Evolutionary conservation across 169 alveolate species (phyloP).

Genomic region (Plasmodium cynomolgi): DNA sequence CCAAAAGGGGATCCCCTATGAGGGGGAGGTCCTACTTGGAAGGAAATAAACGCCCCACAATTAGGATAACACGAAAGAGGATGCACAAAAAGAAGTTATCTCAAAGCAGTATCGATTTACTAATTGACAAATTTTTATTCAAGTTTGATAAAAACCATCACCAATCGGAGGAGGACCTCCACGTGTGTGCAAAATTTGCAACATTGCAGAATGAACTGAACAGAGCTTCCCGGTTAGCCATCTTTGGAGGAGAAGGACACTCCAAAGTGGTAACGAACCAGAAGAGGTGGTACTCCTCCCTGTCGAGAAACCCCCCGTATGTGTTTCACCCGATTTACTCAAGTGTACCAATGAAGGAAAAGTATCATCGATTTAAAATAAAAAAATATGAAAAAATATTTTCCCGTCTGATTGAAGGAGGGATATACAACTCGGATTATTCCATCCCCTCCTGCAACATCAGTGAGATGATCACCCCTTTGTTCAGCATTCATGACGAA

Average conservation of each 20-base stretch:
- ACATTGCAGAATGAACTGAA: constrained; percentile 17
- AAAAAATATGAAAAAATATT: constrained; percentile 58
- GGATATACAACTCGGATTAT: constrained; percentile 32
- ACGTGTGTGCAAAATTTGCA: not conserved
- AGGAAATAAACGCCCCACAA: not conserved
- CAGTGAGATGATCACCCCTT: not conserved
- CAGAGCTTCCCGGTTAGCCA: not conserved
- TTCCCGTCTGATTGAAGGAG: constrained; percentile 3
- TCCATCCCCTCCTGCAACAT: constrained; percentile 22
- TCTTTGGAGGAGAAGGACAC: not conserved
- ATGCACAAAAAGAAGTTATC: not conserved
- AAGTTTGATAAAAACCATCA: not conserved
- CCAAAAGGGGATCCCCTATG: not conserved
- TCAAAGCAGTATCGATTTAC: not conserved
- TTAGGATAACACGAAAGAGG: not conserved
- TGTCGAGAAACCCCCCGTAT: constrained; percentile 57
- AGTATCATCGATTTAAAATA: constrained; percentile 33
- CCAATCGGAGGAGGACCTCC: not conserved
- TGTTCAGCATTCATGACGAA: constrained; percentile 8
- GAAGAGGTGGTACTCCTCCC: constrained; percentile 6
- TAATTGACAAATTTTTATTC: not conserved
- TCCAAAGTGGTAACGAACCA: not conserved
- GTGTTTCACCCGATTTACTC: constrained; percentile 57
- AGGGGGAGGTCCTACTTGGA: not conserved
- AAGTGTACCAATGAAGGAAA: constrained; percentile 14